These are phyloP conservation scores for Candida rishiriensis DNA, from an alignment of 805 yeast species.

Conservation along the genomic window DNA sequence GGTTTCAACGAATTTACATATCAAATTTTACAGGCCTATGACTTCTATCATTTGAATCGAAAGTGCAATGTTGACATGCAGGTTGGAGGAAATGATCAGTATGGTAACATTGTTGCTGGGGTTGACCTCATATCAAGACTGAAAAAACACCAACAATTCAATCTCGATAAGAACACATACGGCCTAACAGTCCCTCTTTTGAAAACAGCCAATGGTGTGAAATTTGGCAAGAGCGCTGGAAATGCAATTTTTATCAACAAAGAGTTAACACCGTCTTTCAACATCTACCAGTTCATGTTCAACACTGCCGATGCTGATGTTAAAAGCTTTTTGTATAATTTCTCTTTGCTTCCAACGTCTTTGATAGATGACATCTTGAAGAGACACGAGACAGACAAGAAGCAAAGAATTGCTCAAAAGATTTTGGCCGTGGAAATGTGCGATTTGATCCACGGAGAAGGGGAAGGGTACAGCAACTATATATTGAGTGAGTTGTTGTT, in stretches of 20 bases:
- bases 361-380: slow-evolving; percentile 51
- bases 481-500: slow-evolving; percentile 64
- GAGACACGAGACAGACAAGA: slow-evolving; percentile 56
- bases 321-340: slow-evolving; percentile 60
- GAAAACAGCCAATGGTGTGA: slow-evolving; percentile 84
- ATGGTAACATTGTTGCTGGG: slow-evolving; percentile 98
- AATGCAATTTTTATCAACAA: slow-evolving; percentile 88
- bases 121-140: slow-evolving; percentile 76
- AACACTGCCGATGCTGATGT: slow-evolving; percentile 77
- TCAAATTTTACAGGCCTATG: slow-evolving; percentile 90
- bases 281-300: slow-evolving; percentile 80
- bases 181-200: slow-evolving; percentile 89
- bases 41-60: slow-evolving; percentile 75
- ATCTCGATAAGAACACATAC: slow-evolving; percentile 34
- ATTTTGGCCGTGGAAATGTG: slow-evolving; percentile 80
- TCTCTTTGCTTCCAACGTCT: slow-evolving; percentile 69
- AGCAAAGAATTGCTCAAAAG: slow-evolving; percentile 66
- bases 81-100: slow-evolving; percentile 95
- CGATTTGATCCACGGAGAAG: slow-evolving; percentile 81
- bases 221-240: slow-evolving; percentile 96
- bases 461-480: slow-evolving; percentile 64
- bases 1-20: slow-evolving; percentile 95
- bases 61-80: slow-evolving; percentile 62
- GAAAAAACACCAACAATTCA: slow-evolving; percentile 15
- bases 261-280: slow-evolving; percentile 70